Evolutionary conservation across 2,329 filamentous ascomycete genomes (phyloP).

Genomic region (Helminthosporium solani): DNA sequence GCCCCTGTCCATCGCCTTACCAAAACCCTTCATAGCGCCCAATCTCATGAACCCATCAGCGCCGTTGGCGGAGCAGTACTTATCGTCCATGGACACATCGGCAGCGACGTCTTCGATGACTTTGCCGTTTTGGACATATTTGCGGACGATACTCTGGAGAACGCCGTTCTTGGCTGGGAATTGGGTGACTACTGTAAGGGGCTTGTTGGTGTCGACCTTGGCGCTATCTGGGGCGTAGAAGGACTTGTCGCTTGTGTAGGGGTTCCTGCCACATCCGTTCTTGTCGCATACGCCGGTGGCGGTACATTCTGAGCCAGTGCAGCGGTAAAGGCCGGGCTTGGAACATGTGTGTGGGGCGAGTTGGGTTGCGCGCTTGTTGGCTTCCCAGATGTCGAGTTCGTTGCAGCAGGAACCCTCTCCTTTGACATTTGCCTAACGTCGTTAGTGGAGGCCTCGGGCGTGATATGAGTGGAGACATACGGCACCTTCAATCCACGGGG

Average conservation of each 20-base stretch:
- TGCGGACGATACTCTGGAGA: slow-evolving; percentile 62
- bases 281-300: slow-evolving; percentile 39
- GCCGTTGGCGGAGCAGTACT: slow-evolving; percentile 29
- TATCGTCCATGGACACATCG: slow-evolving; percentile 35
- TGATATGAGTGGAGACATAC: slow-evolving; percentile 22
- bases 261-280: slow-evolving; percentile 39
- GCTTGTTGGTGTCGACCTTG: slow-evolving; percentile 60
- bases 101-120: slow-evolving; percentile 58
- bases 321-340: slow-evolving; percentile 46
- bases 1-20: slow-evolving; percentile 48
- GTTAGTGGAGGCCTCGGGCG: slow-evolving; percentile 40
- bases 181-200: slow-evolving; percentile 67
- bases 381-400: slow-evolving; percentile 59
- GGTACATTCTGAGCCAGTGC: slow-evolving; percentile 45
- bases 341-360: slow-evolving; percentile 55
- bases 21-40: slow-evolving; percentile 50
- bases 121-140: slow-evolving; percentile 64
- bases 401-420: slow-evolving; percentile 54
- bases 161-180: slow-evolving; percentile 61
- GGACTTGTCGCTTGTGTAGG: slow-evolving; percentile 28
- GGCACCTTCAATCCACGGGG: slow-evolving; percentile 41
- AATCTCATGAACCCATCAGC: slow-evolving; percentile 34
- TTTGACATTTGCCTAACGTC: slow-evolving; percentile 44
- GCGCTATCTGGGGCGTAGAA: slow-evolving; percentile 28
- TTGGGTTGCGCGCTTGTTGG: slow-evolving; percentile 50